These are phyloP conservation scores for Fomes fomentarius DNA, from an alignment of 1,284 basidiomycete genomes.

Conservation along the genomic window DNA sequence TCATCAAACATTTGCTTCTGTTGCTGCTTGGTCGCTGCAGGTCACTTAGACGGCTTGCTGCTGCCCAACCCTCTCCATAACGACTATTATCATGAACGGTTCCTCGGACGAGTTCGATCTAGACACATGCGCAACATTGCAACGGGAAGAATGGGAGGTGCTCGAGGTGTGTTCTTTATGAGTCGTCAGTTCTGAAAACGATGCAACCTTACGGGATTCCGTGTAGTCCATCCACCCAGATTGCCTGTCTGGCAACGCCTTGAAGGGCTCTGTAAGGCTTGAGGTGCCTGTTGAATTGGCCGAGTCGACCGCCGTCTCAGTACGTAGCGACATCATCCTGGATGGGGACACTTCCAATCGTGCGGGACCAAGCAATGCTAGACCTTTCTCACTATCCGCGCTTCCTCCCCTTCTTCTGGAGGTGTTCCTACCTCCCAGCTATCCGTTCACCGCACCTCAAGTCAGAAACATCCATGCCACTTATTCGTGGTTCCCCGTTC, in stretches of 20 bases:
- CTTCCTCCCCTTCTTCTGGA: slow-evolving; percentile 68
- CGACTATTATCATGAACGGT: slow-evolving; percentile 1
- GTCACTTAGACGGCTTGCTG: too few species aligned
- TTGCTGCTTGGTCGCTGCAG: not conserved
- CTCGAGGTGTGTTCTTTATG: slow-evolving; percentile 47
- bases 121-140: slow-evolving; percentile 33
- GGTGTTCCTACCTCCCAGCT: slow-evolving; percentile 55
- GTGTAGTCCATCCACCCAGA: slow-evolving; percentile 77
- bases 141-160: slow-evolving; percentile 52
- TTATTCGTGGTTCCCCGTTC: slow-evolving; percentile 60
- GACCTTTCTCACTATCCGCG: slow-evolving; percentile 37
- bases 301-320: slow-evolving; percentile 39
- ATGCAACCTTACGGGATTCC: not conserved
- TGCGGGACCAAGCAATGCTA: not conserved
- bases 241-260: slow-evolving; percentile 50
- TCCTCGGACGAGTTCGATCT: slow-evolving; percentile 1
- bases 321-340: slow-evolving; percentile 30
- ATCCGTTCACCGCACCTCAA: slow-evolving; percentile 59
- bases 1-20: not conserved
- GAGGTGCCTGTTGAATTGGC: slow-evolving; percentile 67
- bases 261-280: slow-evolving; percentile 48
- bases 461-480: slow-evolving; percentile 58
- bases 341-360: slow-evolving; percentile 21
- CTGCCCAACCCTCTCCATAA: not conserved
- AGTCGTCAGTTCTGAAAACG: not conserved